Conservation (phyloP, 441 rosid species). For the Adansonia grandidieri region DNA sequence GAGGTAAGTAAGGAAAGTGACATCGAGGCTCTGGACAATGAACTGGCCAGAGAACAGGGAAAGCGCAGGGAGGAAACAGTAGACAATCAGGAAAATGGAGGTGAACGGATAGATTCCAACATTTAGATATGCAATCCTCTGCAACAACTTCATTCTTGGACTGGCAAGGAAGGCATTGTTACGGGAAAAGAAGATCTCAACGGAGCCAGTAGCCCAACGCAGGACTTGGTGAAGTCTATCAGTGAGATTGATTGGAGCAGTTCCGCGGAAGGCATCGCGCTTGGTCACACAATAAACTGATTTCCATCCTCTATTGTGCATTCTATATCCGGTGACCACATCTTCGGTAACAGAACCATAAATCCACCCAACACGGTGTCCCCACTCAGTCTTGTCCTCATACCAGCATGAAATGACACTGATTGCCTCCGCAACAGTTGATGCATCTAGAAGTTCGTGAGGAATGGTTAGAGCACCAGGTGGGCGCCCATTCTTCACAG, state of each 20-base stretch:
- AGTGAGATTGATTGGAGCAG: constrained; percentile 88
- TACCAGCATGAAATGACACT: constrained; percentile 95
- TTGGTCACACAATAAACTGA: constrained; percentile 90
- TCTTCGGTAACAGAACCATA: constrained; percentile 91
- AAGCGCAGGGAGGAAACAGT: constrained; percentile 90
- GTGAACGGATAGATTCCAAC: constrained; percentile 90
- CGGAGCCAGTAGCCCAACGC: constrained; percentile 94
- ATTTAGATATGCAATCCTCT: constrained; percentile 79
- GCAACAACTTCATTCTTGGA: constrained; percentile 77
- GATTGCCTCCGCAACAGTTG: constrained; percentile 89
- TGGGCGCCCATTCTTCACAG: constrained; percentile 81
- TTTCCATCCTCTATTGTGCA: constrained; percentile 95
- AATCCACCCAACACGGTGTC: constrained; percentile 84
- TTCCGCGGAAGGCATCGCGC: constrained; percentile 87
- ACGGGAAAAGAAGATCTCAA: constrained; percentile 86
- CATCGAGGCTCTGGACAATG: constrained; percentile 72
- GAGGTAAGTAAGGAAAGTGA: constrained; percentile 74
- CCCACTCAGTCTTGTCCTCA: constrained; percentile 95
- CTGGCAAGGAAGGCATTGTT: constrained; percentile 84
- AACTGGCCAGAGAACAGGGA: constrained; percentile 89
- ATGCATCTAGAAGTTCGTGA: constrained; percentile 86
- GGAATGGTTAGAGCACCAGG: constrained; percentile 86
- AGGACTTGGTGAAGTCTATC: constrained; percentile 89
- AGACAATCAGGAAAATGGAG: constrained; percentile 81
- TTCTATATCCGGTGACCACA: constrained; percentile 88